Evolutionary conservation across 1,284 basidiomycete genomes (phyloP), one percentile per base, ranked within the genome.

Genomic region (Melampsora larici-populina): DNA sequence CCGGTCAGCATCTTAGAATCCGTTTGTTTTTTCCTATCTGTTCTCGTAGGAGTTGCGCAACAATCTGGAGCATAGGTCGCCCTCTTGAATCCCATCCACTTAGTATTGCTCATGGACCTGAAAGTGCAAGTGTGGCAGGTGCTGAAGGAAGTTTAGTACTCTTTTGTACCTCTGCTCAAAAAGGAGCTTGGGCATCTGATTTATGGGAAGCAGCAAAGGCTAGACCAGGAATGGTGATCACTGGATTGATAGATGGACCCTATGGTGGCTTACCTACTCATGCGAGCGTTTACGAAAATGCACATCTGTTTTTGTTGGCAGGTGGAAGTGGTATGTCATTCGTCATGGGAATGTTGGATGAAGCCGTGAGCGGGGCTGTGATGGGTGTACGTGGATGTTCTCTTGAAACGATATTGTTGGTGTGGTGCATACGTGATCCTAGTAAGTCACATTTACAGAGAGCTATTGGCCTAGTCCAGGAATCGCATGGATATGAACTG

Each of bases 251-350:
- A 40, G 65, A 67, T 67, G 65, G 65, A 21, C 65, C 65, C 2
- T 67, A 67, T 46, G 65, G 65, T 67, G 65, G 65, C 6, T 67
- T 67, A 46, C 65, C 65, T 26, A 67, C 65, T 43, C 31, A 63
- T 63, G 29, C n/a, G 4, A 18, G 17, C 21, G 7, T 63, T 18
- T 17, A 24, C 18, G 17, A 33, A n/a, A 21, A 21, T n/a, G 4
- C 4, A 26, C 21, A 24, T 46, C n/a, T 67, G 18, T n/a, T 67
- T 17, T 33, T 67, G 24, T 11, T 67, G 15, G 40, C 40, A 33
- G 65, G 31, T 40, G 65, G 65, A 40, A 67, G 65, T 67, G 65
- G 65, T 11, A 67, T 67, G 31, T 40, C 65, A n/a, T 67, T 67
- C 36, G 21, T 36, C 15, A 21, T 67, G 11, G 65, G 33, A 15